A percentile compares a stretch with the other conserved stretches of the same genome.
These are phyloP conservation scores for Mucor indicus DNA, from an alignment of 371 early-diverging fungal genomes.

Conservation along the genomic window DNA sequence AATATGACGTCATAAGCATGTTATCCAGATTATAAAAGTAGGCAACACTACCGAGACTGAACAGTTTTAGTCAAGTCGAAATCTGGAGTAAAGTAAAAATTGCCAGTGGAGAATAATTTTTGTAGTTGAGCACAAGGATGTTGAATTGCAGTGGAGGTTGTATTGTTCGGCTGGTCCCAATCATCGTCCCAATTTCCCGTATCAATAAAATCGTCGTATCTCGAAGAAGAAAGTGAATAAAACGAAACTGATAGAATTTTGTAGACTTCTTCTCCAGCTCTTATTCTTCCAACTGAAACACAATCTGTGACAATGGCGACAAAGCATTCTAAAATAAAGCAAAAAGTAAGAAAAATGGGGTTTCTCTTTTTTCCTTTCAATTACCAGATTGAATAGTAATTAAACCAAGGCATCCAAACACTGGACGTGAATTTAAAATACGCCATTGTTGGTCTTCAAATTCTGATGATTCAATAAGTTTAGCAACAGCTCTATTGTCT, in stretches of 20 bases:
- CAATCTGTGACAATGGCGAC: constrained; percentile 71
- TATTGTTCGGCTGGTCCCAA: constrained; percentile 28
- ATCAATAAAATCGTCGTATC: constrained; percentile 51
- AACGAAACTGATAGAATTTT: constrained; percentile 61
- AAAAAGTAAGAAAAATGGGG: neutral
- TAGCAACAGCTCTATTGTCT: constrained; percentile 37
- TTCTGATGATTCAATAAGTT: constrained; percentile 41
- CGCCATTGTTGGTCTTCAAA: constrained; percentile 50
- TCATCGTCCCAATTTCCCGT: constrained; percentile 29
- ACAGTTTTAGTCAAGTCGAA: constrained; percentile 73
- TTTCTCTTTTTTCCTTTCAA: no score
- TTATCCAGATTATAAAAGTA: neutral
- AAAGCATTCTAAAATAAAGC: constrained; percentile 56
- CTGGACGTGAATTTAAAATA: constrained; percentile 54
- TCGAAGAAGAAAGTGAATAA: constrained; percentile 57
- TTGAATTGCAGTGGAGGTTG: constrained; percentile 23
- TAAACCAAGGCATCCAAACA: constrained; percentile 72
- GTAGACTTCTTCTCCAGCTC: constrained; percentile 60
- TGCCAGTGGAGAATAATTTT: constrained; percentile 67
- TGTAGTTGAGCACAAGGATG: constrained; percentile 64
- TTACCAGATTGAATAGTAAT: constrained; percentile 64
- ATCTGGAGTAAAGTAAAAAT: constrained; percentile 75
- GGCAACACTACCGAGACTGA: constrained; percentile 52
- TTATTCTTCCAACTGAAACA: constrained; percentile 54
- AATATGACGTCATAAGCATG: neutral